Evolutionary conservation across 306 rosid genomes (phyloP), one percentile per base, ranked within the genome.

Genomic region (Canavalia ensiformis): DNA sequence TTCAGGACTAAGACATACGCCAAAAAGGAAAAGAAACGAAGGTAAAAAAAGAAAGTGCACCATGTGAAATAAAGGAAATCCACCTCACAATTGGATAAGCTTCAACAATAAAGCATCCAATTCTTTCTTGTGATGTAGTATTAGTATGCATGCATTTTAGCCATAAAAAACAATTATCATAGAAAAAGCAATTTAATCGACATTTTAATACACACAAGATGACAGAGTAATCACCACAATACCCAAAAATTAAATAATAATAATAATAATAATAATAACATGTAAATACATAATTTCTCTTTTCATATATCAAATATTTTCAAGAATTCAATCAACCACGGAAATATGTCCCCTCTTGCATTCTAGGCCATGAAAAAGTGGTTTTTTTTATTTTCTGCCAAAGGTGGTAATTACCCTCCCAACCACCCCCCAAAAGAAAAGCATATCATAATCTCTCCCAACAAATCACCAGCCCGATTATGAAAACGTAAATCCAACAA

Each of bases 41-140:
- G 50, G 74, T 7, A 18, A 11, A 77, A 85, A 73, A 72, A 74
- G 66, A 72, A 31, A 78, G 79, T 42, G 76, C 79, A 74, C 74
- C 72, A 74, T 82, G 86, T 58, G 79, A 86, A 69, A 39, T 82
- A 82, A 82, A 73, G 73, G 50, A 68, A 60, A 68, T 55, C 82
- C 80, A 85, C 78, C 71, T 63, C 58, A 72, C 74, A 74, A 44
- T 74, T 49, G 57, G 84, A 86, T 78, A 86, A 78, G 72, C 83
- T 74, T 82, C 39, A 33, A 68, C 54, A 11, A 57, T 12, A 68
- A 82, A 78, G 88, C 76, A 86, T 86, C 84, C 42, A 54, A 86
- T 86, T 78, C 82, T 78, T 73, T 78, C 79, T 82, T 84, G 67
- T 10, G 75, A 55, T 52, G 35, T 68, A 29, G 55, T 50, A 66